Evolutionary conservation across 2,329 filamentous ascomycete genomes (phyloP), one percentile per base, ranked within the genome.

Genomic region (Catunica adiposa): DNA sequence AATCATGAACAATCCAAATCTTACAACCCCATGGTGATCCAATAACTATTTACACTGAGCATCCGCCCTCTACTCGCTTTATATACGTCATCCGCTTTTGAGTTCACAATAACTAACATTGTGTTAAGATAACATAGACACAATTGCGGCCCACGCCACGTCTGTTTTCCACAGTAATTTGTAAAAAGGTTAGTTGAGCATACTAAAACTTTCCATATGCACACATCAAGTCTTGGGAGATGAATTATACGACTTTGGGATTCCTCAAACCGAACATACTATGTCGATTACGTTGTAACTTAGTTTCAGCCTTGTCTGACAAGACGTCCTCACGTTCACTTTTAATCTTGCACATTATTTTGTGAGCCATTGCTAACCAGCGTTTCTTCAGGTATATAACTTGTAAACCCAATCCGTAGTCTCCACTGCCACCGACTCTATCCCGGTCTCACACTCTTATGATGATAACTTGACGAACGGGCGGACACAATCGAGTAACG

Each of bases 281-380:
- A 80, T 81, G 78, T 81, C 72, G 78, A 81, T 69, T 72, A 69
- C 69, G 72, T 75, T 74, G 72, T 69, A 66, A 64, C 66, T 14
- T 68, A 77, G 78, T 80, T 80, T 81, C 77, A 80, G 78, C 78
- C 78, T 80, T 80, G 77, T 80, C 78, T 80, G 78, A 80, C 71
- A 69, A 66, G 69, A 71, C 64, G 60, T 54, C 59, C 34, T 50
- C 56, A 51, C 38, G 53, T 48, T 47, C 59, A 58, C 56, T 58
- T 58, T 63, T 64, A 66, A 69, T 74, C 69, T 74, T 68, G 60
- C n/a, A 34, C 15, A 20, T 20, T 22, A 23, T 54, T n/a, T 14
- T 48, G 34, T 66, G 64, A 61, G 56, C 57, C 31, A 42, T 51
- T 54, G 44, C 58, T 55, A 54, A 58, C 56, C 31, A 31, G 34